Percentiles rank a stretch among this genome's conserved stretches.
Conservation (phyloP, 768 basidiomycete genomes). For the Naganishia onofrii region DNA sequence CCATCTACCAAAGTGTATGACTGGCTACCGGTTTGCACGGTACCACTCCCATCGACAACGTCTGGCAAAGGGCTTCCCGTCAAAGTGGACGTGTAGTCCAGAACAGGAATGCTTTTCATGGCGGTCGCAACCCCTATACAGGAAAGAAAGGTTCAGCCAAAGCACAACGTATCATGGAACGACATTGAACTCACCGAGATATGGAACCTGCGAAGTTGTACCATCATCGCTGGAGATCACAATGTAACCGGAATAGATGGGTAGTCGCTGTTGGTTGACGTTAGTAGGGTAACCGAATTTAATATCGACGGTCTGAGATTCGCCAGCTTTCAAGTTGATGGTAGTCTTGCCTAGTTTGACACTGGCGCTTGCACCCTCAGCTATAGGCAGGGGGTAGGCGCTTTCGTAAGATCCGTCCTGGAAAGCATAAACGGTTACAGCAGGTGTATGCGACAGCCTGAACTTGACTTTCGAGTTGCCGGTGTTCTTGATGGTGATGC, state of each 20-base stretch:
- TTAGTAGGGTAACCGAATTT: slow-evolving; percentile 58
- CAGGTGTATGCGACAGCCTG: slow-evolving; percentile 44
- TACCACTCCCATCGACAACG: slow-evolving; percentile 32
- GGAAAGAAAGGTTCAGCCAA: neutral
- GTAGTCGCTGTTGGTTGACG: slow-evolving; percentile 56
- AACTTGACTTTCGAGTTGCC: slow-evolving; percentile 54
- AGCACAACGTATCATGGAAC: neutral
- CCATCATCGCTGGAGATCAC: slow-evolving; percentile 38
- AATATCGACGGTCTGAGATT: slow-evolving; percentile 52
- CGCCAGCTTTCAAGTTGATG: slow-evolving; percentile 54
- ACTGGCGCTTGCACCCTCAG: slow-evolving; percentile 51
- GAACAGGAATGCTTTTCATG: slow-evolving; percentile 47
- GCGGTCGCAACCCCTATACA: slow-evolving; percentile 41
- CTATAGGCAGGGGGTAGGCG: slow-evolving; percentile 58
- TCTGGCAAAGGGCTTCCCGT: slow-evolving; percentile 41
- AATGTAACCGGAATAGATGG: slow-evolving; percentile 65
- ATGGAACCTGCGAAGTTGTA: slow-evolving; percentile 40
- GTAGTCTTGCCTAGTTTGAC: slow-evolving; percentile 57
- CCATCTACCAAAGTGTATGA: slow-evolving; percentile 39
- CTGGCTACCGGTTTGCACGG: slow-evolving; percentile 35
- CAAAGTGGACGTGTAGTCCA: slow-evolving; percentile 43
- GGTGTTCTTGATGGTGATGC: slow-evolving; percentile 56
- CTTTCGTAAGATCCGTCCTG: slow-evolving; percentile 33
- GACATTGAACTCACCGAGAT: slow-evolving; percentile 38
- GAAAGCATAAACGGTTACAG: slow-evolving; percentile 46